A percentile compares a stretch with the other conserved stretches of the same genome.
These are phyloP conservation scores for Candida khao-thaluensis DNA, from an alignment of 805 yeast genomes.

Conservation along the genomic window DNA sequence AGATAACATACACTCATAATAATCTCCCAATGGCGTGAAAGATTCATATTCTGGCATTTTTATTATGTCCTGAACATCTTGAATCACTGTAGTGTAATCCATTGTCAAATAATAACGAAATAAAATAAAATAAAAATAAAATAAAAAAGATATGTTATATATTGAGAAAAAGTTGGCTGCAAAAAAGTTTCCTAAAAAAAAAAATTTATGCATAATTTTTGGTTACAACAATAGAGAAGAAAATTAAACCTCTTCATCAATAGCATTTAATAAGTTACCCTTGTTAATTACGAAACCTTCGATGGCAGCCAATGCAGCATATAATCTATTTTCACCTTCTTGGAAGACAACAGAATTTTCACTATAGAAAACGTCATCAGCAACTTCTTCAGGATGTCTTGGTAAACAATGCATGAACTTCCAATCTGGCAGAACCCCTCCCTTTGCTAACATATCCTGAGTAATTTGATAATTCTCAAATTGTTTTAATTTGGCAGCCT, in stretches of 20 bases:
- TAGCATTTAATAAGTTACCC: slow-evolving; percentile 50
- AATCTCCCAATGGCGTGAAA: no score
- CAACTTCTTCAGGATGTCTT: slow-evolving; percentile 91
- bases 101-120: no score
- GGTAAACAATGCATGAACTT: slow-evolving; percentile 98
- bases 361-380: slow-evolving; percentile 88
- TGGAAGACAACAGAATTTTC: slow-evolving; percentile 79
- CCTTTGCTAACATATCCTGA: slow-evolving; percentile 54
- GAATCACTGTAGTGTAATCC: no score
- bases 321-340: slow-evolving; percentile 94
- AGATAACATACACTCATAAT: no score
- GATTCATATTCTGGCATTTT: no score
- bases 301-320: slow-evolving; percentile 92
- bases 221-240: not conserved
- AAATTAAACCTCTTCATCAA: slow-evolving; percentile 10
- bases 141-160: not conserved
- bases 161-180: slow-evolving; percentile 2
- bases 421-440: slow-evolving; percentile 64
- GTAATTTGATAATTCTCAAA: slow-evolving; percentile 88
- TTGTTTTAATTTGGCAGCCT: slow-evolving; percentile 65
- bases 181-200: slow-evolving; percentile 4
- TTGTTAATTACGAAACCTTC: slow-evolving; percentile 87
- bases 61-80: no score
- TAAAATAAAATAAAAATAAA: no score
- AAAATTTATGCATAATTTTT: no score